Percentiles rank a stretch among this genome's conserved stretches.
Evolutionary conservation across 2,329 filamentous ascomycete species (phyloP).

Genomic region (Hypoxylon rubiginosum): DNA sequence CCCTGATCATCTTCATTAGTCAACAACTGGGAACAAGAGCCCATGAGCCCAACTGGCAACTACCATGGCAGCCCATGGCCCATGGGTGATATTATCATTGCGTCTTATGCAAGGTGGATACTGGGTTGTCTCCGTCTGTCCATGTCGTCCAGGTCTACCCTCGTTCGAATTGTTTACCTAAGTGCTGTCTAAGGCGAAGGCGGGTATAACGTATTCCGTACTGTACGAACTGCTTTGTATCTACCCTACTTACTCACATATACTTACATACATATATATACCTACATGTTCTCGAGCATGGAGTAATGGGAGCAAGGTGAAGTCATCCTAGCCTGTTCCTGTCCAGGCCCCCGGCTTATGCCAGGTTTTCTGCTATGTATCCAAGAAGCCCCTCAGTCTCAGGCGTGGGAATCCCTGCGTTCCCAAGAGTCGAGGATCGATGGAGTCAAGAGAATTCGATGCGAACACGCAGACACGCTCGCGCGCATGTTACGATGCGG

Average conservation of each 20-base stretch:
- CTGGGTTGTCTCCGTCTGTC: neutral
- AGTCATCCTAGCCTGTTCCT: constrained; percentile 27
- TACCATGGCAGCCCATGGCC: constrained; percentile 35
- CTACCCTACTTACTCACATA: too few relatives aligned
- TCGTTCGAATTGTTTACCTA: constrained; percentile 11
- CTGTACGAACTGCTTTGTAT: constrained; percentile 11
- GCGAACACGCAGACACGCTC: neutral
- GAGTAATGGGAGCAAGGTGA: constrained; percentile 23
- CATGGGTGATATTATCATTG: constrained; percentile 36
- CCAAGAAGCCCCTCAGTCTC: constrained; percentile 15
- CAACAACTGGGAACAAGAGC: constrained; percentile 31
- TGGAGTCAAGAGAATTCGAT: neutral
- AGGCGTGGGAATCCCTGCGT: constrained; percentile 34
- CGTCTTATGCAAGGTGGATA: constrained; percentile 41
- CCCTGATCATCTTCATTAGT: constrained; percentile 42
- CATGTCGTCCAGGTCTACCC: neutral
- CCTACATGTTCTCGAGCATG: constrained; percentile 14
- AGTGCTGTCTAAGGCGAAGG: constrained; percentile 18
- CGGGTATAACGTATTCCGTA: constrained; percentile 18
- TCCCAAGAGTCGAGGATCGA: constrained; percentile 25
- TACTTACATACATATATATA: too few relatives aligned
- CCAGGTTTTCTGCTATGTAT: constrained; percentile 33
- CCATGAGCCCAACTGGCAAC: too few relatives aligned
- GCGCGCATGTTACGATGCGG: constrained; percentile 34
- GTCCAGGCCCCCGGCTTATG: constrained; percentile 16